Percentiles rank a stretch among this genome's conserved stretches.
phyloP scores from a whole-genome alignment of 345 rosid species.

The Eucalyptus lansdowneana region DNA sequence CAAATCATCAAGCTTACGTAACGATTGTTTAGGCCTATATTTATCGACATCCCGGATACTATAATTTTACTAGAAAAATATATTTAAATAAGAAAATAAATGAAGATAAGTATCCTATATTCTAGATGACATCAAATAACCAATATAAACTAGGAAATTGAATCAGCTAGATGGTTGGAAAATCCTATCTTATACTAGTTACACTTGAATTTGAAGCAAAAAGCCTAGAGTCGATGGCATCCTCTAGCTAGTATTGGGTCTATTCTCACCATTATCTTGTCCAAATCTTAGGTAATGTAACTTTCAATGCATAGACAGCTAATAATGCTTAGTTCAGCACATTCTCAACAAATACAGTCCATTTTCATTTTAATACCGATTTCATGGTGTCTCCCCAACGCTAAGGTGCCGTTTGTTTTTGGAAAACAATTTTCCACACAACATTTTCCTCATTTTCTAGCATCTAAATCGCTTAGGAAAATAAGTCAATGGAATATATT shows the following conservation, averaged over 20 bases:
- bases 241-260: neutral
- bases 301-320: neutral
- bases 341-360: neutral
- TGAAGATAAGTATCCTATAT: neutral
- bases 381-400: neutral
- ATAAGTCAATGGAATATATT: too few relatives aligned
- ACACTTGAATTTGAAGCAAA: neutral
- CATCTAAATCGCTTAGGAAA: too few relatives aligned
- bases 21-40: neutral
- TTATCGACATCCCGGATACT: neutral
- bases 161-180: neutral
- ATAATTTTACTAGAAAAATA: neutral
- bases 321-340: neutral
- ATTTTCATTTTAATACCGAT: neutral
- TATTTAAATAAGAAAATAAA: neutral
- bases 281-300: neutral
- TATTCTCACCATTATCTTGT: neutral
- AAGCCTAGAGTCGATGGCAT: neutral
- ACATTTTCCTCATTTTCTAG: too few relatives aligned
- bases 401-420: neutral
- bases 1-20: neutral
- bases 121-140: neutral
- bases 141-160: neutral
- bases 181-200: neutral
- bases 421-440: too few relatives aligned